phyloP scores from a whole-genome alignment of 441 rosid genomes.

The Kokia cookei region DNA sequence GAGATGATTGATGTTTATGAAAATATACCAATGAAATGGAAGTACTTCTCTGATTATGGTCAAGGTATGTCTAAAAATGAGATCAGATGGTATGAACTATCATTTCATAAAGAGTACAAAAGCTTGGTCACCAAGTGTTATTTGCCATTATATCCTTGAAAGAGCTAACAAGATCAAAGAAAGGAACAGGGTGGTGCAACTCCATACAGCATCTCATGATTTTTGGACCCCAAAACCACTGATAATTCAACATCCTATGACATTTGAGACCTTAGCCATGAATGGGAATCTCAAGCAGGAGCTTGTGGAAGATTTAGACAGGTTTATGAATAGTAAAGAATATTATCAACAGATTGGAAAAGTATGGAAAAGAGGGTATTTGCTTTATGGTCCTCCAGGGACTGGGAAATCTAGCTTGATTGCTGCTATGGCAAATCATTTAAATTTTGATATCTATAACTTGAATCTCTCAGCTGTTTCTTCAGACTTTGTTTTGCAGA shows the following conservation, averaged over 20 bases:
- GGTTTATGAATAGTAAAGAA: slow-evolving; percentile 25
- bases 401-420: slow-evolving; percentile 47
- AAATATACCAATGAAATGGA: slow-evolving; percentile 18
- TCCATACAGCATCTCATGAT: background rate
- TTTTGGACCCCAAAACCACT: background rate
- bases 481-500: slow-evolving; percentile 21
- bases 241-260: slow-evolving; percentile 25
- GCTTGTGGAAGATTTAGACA: slow-evolving; percentile 26
- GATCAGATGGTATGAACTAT: slow-evolving; percentile 19
- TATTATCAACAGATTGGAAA: slow-evolving; percentile 31
- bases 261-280: slow-evolving; percentile 35
- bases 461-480: slow-evolving; percentile 23
- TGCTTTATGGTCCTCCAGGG: slow-evolving; percentile 41
- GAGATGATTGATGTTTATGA: slow-evolving; percentile 21
- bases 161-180: slow-evolving; percentile 13
- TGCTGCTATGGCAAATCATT: slow-evolving; percentile 46
- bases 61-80: background rate
- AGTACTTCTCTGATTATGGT: slow-evolving; percentile 5
- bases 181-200: slow-evolving; percentile 16
- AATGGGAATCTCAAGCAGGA: slow-evolving; percentile 23
- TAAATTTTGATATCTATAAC: slow-evolving; percentile 33
- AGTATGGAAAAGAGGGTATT: slow-evolving; percentile 43
- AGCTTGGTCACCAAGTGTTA: slow-evolving; percentile 11
- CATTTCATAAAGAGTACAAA: slow-evolving; percentile 13
- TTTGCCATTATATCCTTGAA: slow-evolving; percentile 18